Conservation (phyloP, 305 asterid genomes). For the Fraxinus latifolia region DNA sequence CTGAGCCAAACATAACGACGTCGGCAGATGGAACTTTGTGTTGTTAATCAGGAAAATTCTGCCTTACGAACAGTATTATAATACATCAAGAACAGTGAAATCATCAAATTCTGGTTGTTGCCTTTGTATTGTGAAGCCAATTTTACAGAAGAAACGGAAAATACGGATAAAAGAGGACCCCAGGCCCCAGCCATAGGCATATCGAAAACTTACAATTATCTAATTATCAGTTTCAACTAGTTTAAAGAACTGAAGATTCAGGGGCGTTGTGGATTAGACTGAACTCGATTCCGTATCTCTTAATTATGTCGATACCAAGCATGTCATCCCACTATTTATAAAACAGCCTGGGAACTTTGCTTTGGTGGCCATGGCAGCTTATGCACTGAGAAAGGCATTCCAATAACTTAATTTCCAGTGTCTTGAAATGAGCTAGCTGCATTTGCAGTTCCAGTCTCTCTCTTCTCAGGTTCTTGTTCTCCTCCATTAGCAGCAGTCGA, state of each 20-base stretch:
- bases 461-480: conserved; percentile 43
- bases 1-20: neutral
- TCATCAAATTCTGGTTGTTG: neutral
- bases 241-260: neutral
- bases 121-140: neutral
- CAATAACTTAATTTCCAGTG: conserved; percentile 36
- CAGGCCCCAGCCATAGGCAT: neutral
- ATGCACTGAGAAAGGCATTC: conserved; percentile 37
- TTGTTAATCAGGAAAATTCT: neutral
- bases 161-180: neutral
- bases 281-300: neutral
- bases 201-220: neutral
- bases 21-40: neutral
- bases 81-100: neutral
- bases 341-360: neutral
- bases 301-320: neutral
- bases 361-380: neutral
- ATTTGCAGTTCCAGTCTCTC: conserved; percentile 43
- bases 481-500: conserved; percentile 38
- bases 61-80: neutral
- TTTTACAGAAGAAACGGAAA: neutral
- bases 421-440: conserved; percentile 55
- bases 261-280: neutral
- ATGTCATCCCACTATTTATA: neutral
- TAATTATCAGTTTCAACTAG: neutral